A percentile compares a stretch with the other conserved stretches of the same genome.
Evolutionary conservation across 2,329 filamentous ascomycete species (phyloP).

Genomic region (Stachybotrys chlorohalonatus): DNA sequence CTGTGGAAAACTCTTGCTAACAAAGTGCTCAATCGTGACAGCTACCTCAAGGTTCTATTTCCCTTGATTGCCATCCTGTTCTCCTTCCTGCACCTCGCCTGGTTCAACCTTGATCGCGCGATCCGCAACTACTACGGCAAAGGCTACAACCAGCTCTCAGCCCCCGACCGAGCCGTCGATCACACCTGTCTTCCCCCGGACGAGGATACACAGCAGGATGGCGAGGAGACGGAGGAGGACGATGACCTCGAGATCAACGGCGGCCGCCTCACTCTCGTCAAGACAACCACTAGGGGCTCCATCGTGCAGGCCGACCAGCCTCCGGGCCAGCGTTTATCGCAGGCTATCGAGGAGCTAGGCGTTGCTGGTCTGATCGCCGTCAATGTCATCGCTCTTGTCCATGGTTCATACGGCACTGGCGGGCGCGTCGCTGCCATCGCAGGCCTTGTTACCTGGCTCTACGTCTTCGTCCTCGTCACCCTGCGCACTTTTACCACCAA

Average conservation of each 20-base stretch:
- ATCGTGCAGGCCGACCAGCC: slow-evolving; percentile 69
- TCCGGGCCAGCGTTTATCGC: slow-evolving; percentile 58
- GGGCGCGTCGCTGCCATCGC: slow-evolving; percentile 53
- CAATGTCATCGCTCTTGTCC: slow-evolving; percentile 56
- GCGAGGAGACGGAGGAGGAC: slow-evolving; percentile 41
- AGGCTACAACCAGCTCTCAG: slow-evolving; percentile 48
- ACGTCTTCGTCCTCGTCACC: slow-evolving; percentile 65
- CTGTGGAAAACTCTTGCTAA: slow-evolving; percentile 2
- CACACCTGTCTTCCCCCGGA: slow-evolving; percentile 46
- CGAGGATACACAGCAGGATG: slow-evolving; percentile 13
- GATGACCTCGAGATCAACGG: slow-evolving; percentile 48
- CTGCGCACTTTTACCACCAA: slow-evolving; percentile 61
- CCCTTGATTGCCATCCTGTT: slow-evolving; percentile 62
- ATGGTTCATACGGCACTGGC: slow-evolving; percentile 47
- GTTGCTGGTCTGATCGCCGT: slow-evolving; percentile 63
- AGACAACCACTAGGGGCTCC: slow-evolving; percentile 53
- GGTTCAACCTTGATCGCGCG: slow-evolving; percentile 46
- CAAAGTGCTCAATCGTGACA: slow-evolving; percentile 6
- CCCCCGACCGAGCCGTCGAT: slow-evolving; percentile 28
- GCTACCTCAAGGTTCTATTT: slow-evolving; percentile 57
- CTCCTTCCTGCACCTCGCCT: slow-evolving; percentile 59
- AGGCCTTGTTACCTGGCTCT: slow-evolving; percentile 69
- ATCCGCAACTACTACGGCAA: slow-evolving; percentile 38
- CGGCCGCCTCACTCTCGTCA: slow-evolving; percentile 47
- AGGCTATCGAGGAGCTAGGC: slow-evolving; percentile 66